Conservation (phyloP, 345 rosid genomes). For the Firmiana major region DNA sequence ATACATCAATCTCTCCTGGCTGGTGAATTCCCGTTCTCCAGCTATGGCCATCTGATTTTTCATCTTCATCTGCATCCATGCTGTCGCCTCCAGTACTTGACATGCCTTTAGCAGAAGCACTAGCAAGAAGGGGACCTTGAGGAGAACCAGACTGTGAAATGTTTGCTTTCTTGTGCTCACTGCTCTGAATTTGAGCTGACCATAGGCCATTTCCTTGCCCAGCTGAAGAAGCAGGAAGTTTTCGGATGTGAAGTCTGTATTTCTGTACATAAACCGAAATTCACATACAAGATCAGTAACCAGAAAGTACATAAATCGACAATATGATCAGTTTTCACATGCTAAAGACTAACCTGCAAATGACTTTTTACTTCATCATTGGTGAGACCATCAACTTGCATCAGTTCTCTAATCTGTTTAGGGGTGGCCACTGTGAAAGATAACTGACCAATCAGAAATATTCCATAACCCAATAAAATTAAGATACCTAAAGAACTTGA, state of each 20-base stretch:
- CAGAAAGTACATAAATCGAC: not conserved
- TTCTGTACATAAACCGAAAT: slow-evolving; percentile 44
- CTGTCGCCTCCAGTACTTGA: slow-evolving; percentile 40
- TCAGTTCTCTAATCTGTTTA: slow-evolving; percentile 68
- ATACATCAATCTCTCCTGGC: slow-evolving; percentile 3
- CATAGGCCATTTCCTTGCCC: slow-evolving; percentile 26
- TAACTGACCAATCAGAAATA: not conserved
- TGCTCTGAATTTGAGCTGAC: slow-evolving; percentile 30
- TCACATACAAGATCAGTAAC: not conserved
- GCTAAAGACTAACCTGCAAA: slow-evolving; percentile 57
- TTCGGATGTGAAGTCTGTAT: slow-evolving; percentile 69
- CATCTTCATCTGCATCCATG: slow-evolving; percentile 52
- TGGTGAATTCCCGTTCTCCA: slow-evolving; percentile 27
- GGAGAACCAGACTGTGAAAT: slow-evolving; percentile 55
- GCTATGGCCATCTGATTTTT: slow-evolving; percentile 50
- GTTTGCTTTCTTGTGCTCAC: slow-evolving; percentile 34
- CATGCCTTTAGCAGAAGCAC: slow-evolving; percentile 28
- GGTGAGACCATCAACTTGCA: slow-evolving; percentile 86
- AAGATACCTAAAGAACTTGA: not conserved
- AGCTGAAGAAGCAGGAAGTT: slow-evolving; percentile 35
- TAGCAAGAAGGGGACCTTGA: slow-evolving; percentile 46
- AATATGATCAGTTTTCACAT: not conserved
- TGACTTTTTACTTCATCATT: slow-evolving; percentile 92
- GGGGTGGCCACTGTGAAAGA: slow-evolving; percentile 67
- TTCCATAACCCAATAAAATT: not conserved